Evolutionary conservation across 148 eudicot species (phyloP).

Genomic region (Amaranthus cruentus): DNA sequence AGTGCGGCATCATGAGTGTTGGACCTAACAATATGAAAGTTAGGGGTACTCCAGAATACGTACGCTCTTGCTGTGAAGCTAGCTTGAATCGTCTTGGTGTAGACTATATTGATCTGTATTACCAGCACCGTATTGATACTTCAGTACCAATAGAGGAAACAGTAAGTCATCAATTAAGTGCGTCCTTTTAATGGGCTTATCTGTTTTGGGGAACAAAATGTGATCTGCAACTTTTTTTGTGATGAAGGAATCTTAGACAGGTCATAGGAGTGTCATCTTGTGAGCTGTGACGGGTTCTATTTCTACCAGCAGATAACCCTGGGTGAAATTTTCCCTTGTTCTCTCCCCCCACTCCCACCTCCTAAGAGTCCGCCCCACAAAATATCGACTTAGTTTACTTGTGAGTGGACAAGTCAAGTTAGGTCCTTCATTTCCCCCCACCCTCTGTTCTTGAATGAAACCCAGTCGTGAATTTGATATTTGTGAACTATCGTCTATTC

Average conservation of each 20-base stretch:
- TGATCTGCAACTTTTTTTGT: neutral
- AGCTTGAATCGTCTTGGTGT: conserved; percentile 65
- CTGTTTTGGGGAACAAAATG: neutral
- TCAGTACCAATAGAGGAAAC: conserved; percentile 71
- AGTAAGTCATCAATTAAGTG: conserved; percentile 29
- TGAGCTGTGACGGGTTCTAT: too few species aligned
- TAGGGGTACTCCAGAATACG: conserved; percentile 53
- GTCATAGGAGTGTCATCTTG: too few species aligned
- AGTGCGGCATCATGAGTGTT: conserved; percentile 50
- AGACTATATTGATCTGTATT: conserved; percentile 65
- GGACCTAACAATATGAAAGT: conserved; percentile 30
- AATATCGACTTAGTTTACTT: too few species aligned
- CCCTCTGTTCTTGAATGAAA: too few species aligned
- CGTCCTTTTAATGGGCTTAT: neutral
- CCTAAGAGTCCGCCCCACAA: too few species aligned
- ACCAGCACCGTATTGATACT: conserved; percentile 62
- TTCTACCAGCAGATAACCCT: too few species aligned
- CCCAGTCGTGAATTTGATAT: neutral
- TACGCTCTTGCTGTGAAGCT: conserved; percentile 63
- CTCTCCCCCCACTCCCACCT: too few species aligned
- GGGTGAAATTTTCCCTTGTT: too few species aligned
- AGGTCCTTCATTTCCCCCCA: too few species aligned
- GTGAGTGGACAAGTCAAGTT: too few species aligned
- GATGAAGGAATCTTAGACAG: too few species aligned
- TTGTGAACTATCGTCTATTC: neutral